Percentiles rank a stretch among this genome's conserved stretches.
Evolutionary conservation across 305 asterid species (phyloP).

Genomic region (Ajuga reptans): DNA sequence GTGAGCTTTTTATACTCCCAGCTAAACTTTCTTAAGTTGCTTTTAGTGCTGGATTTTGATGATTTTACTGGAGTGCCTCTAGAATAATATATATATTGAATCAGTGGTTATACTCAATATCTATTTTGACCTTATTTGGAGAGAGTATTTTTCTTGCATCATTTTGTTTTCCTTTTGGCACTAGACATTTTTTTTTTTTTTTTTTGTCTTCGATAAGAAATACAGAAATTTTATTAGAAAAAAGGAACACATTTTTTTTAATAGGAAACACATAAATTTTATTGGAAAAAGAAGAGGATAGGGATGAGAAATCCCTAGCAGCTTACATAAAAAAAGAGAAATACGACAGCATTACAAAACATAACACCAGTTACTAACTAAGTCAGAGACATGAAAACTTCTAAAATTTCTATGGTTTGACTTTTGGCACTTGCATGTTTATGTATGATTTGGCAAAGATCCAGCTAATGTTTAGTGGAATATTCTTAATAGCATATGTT

Average conservation of each 20-base stretch:
- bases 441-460: neutral
- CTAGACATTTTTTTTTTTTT: neutral
- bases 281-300: too few species aligned
- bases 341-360: too few species aligned
- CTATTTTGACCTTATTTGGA: constrained; percentile 11
- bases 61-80: constrained; percentile 6
- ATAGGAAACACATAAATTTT: too few species aligned
- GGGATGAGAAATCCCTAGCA: too few species aligned
- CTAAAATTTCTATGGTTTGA: too few species aligned
- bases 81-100: neutral
- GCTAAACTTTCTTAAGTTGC: constrained; percentile 13
- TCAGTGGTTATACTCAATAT: constrained; percentile 1
- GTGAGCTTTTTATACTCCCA: constrained; percentile 50
- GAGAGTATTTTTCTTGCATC: constrained; percentile 8
- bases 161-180: constrained; percentile 3
- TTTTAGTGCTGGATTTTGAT: neutral
- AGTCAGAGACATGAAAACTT: too few species aligned
- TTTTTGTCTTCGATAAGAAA: too few species aligned
- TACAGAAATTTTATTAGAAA: too few species aligned
- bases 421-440: neutral
- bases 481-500: constrained; percentile 6
- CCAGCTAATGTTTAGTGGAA: neutral
- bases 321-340: too few species aligned
- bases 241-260: too few species aligned
- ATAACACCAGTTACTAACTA: too few species aligned